These are phyloP conservation scores for Panicum miliaceum DNA, from an alignment of 176 grass and related monocot species.

Conservation along the genomic window DNA sequence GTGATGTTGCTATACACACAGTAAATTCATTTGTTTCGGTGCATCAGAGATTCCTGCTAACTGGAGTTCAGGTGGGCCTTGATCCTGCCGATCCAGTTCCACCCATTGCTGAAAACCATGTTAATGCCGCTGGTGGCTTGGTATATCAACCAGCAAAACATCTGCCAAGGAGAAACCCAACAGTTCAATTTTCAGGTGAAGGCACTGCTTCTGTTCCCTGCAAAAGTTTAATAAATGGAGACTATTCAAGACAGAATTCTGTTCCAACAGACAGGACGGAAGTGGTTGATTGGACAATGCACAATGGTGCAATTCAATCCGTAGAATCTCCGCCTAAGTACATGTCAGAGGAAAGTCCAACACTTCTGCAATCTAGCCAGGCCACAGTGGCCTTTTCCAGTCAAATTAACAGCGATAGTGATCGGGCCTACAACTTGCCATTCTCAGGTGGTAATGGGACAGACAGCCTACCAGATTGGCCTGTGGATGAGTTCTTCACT, in stretches of 20 bases:
- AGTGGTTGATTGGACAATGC: slow-evolving; percentile 35
- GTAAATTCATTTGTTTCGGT: slow-evolving; percentile 69
- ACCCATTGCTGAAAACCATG: slow-evolving; percentile 42
- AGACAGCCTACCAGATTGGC: slow-evolving; percentile 58
- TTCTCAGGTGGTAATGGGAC: slow-evolving; percentile 51
- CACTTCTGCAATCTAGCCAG: slow-evolving; percentile 43
- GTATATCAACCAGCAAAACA: slow-evolving; percentile 37
- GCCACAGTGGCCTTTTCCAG: slow-evolving; percentile 40
- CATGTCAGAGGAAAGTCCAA: slow-evolving; percentile 23
- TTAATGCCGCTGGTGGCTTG: slow-evolving; percentile 17
- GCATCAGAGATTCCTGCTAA: slow-evolving; percentile 88
- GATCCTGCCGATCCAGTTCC: slow-evolving; percentile 63
- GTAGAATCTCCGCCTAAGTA: slow-evolving; percentile 41
- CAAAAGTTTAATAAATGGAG: slow-evolving; percentile 39
- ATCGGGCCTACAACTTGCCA: slow-evolving; percentile 39
- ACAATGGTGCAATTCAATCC: slow-evolving; percentile 14
- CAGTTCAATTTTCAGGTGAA: slow-evolving; percentile 41
- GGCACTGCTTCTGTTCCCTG: slow-evolving; percentile 32
- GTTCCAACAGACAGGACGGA: slow-evolving; percentile 34
- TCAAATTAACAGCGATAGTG: slow-evolving; percentile 48
- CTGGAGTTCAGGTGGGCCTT: slow-evolving; percentile 83
- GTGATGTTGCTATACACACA: slow-evolving; percentile 87
- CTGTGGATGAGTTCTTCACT: slow-evolving; percentile 61
- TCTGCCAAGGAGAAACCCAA: slow-evolving; percentile 31
- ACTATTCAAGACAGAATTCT: slow-evolving; percentile 41